A percentile compares a stretch with the other conserved stretches of the same genome.
These are phyloP conservation scores for Babesia bovis DNA, from an alignment of 169 alveolate genomes.

Conservation along the genomic window DNA sequence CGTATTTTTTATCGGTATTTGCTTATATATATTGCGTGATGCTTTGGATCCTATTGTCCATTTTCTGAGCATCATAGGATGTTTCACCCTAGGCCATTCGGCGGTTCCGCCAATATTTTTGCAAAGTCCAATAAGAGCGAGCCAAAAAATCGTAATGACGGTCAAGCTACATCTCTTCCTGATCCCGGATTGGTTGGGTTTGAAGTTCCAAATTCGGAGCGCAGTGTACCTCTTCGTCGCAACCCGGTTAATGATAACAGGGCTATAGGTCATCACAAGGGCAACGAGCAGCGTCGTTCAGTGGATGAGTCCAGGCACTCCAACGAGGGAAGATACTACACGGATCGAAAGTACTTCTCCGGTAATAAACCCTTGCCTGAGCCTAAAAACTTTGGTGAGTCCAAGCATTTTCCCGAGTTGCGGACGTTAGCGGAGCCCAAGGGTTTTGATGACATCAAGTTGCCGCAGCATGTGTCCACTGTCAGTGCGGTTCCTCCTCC, in stretches of 20 bases:
- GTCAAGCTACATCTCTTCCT: not conserved
- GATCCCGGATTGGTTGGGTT: not conserved
- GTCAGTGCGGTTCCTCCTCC: not conserved
- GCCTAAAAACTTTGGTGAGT: not conserved
- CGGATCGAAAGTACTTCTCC: not conserved
- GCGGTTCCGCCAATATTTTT: constrained; percentile 61
- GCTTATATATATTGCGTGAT: constrained; percentile 1
- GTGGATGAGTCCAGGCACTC: not conserved
- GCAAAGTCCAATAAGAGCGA: constrained; percentile 46
- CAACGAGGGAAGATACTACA: not conserved
- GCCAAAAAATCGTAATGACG: not conserved
- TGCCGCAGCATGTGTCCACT: not conserved
- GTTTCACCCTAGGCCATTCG: constrained; percentile 68
- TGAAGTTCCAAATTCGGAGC: not conserved
- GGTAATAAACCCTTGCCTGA: not conserved
- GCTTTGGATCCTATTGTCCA: constrained; percentile 1
- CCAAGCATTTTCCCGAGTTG: not conserved
- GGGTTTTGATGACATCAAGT: constrained; percentile 2
- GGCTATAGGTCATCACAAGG: not conserved
- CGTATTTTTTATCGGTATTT: not conserved
- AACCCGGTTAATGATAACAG: not conserved
- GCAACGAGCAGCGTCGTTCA: not conserved
- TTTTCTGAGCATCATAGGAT: constrained; percentile 22
- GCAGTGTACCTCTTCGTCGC: not conserved
- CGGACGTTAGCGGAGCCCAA: not conserved